A percentile compares a stretch with the other conserved stretches of the same genome.
These are phyloP conservation scores for Fistulifera solaris DNA, from an alignment of 108 stramenopile genomes.

Conservation along the genomic window DNA sequence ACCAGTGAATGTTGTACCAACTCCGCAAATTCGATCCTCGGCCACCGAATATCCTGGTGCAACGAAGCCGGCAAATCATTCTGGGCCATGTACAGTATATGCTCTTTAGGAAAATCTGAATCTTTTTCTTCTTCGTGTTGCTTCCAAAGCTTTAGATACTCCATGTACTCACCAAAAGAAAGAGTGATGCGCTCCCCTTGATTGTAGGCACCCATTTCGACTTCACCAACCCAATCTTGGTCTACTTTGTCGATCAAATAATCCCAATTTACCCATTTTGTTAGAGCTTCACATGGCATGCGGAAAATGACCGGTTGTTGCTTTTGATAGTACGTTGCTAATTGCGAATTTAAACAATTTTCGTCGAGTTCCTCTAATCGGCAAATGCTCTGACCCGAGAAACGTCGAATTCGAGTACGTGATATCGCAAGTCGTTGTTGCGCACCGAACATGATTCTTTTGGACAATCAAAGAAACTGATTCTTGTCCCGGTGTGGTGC, in stretches of 20 bases:
- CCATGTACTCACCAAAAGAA: slow-evolving; percentile 49
- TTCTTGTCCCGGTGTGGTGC: too few relatives aligned
- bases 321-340: too few relatives aligned
- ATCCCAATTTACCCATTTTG: slow-evolving; percentile 2
- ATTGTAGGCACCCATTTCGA: slow-evolving; percentile 63
- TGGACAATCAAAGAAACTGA: too few relatives aligned
- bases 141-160: slow-evolving; percentile 45
- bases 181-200: slow-evolving; percentile 28
- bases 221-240: slow-evolving; percentile 6
- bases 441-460: too few relatives aligned
- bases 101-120: slow-evolving; percentile 4
- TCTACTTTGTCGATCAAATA: slow-evolving; percentile 4
- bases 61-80: slow-evolving; percentile 47
- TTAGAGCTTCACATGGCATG: not conserved
- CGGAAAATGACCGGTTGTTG: too few relatives aligned
- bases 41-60: slow-evolving; percentile 41
- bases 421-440: too few relatives aligned
- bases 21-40: slow-evolving; percentile 48
- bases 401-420: too few relatives aligned
- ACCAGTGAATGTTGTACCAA: slow-evolving; percentile 59
- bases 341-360: too few relatives aligned
- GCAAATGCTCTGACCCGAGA: too few relatives aligned
- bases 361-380: too few relatives aligned
- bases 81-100: slow-evolving; percentile 73
- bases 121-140: slow-evolving; percentile 25